Evolutionary conservation across 2,329 filamentous ascomycete species (phyloP).

Genomic region (Claviceps quebecensis): DNA sequence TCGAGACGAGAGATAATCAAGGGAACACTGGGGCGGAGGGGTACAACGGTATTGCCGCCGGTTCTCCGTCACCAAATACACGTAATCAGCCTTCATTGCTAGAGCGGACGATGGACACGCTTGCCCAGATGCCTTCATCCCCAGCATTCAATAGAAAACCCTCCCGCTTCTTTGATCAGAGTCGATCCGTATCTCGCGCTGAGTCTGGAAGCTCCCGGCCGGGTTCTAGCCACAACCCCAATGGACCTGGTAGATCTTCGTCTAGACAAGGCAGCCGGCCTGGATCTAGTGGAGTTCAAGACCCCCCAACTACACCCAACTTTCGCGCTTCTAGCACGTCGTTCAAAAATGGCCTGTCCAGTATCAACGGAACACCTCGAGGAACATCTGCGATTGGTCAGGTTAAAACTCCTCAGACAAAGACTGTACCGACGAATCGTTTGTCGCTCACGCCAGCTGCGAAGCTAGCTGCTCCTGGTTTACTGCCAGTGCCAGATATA

Average conservation of each 20-base stretch:
- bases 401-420: constrained; percentile 13
- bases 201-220: constrained; percentile 33
- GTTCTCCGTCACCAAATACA: constrained; percentile 11
- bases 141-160: constrained; percentile 52
- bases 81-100: constrained; percentile 46
- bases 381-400: constrained; percentile 10
- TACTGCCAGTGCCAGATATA: constrained; percentile 10
- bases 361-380: constrained; percentile 31
- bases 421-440: constrained; percentile 11
- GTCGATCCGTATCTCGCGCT: constrained; percentile 39
- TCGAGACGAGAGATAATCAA: neutral
- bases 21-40: neutral
- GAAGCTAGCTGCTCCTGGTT: constrained; percentile 14
- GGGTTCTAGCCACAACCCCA: constrained; percentile 48
- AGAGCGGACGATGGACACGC: constrained; percentile 74
- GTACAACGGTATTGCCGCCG: constrained; percentile 7
- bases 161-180: constrained; percentile 58
- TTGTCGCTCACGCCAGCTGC: constrained; percentile 10
- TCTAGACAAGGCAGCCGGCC: constrained; percentile 39
- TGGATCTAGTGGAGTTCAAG: constrained; percentile 38
- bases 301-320: constrained; percentile 21
- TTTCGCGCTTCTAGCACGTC: constrained; percentile 30
- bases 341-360: constrained; percentile 28
- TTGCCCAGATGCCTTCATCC: constrained; percentile 65
- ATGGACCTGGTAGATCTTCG: constrained; percentile 36